A percentile compares a stretch with the other conserved stretches of the same genome.
Conservation (phyloP, 352 stramenopile species). For the Pythium brachiatum region DNA sequence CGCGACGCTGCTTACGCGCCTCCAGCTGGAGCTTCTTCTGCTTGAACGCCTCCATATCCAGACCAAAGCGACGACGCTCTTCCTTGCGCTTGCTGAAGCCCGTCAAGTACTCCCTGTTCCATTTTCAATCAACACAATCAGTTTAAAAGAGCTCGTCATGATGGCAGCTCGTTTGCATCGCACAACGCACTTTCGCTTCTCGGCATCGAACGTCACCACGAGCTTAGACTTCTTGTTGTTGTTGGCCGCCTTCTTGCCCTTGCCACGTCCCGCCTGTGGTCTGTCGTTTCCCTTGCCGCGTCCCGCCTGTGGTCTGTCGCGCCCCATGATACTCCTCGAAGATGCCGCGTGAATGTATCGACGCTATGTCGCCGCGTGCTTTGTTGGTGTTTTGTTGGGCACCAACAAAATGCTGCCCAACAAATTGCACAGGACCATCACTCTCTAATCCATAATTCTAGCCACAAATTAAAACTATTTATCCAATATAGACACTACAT, state of each 20-base stretch:
- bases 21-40: constrained; percentile 81
- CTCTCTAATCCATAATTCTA: background rate
- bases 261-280: constrained; percentile 22
- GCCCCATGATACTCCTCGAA: constrained; percentile 16
- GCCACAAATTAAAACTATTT: background rate
- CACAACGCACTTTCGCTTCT: constrained; percentile 79
- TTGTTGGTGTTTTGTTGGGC: background rate
- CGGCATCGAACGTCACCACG: constrained; percentile 81
- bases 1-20: constrained; percentile 76
- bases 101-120: constrained; percentile 72
- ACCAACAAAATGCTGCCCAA: constrained; percentile 13
- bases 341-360: background rate
- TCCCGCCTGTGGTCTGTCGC: constrained; percentile 22
- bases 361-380: background rate
- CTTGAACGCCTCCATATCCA: constrained; percentile 90
- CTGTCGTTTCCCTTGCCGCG: too few species aligned
- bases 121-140: background rate
- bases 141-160: background rate
- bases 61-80: constrained; percentile 77
- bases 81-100: constrained; percentile 88
- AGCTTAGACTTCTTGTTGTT: constrained; percentile 89
- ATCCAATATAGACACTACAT: background rate
- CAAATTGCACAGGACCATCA: background rate
- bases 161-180: background rate
- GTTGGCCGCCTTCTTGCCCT: constrained; percentile 38